These are phyloP conservation scores for Magnusiomyces suaveolens DNA, from an alignment of 1,139 yeast species.

Conservation along the genomic window DNA sequence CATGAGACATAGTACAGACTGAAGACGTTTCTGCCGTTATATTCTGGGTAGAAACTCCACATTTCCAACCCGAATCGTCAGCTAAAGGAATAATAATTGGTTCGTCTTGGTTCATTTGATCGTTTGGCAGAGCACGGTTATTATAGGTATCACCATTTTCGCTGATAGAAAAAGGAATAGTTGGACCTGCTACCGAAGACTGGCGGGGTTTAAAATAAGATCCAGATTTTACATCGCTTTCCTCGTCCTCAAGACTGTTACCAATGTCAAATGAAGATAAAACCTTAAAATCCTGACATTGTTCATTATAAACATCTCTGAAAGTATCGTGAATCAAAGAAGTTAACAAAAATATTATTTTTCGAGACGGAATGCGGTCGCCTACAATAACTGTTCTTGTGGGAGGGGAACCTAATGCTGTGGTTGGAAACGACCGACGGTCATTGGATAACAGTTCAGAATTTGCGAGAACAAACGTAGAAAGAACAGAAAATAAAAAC, in stretches of 20 bases:
- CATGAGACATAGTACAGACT: slow-evolving; percentile 23
- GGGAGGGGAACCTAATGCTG: slow-evolving; percentile 15
- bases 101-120: slow-evolving; percentile 4
- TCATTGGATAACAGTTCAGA: slow-evolving; percentile 8
- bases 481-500: slow-evolving; percentile 18
- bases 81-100: slow-evolving; percentile 2
- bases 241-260: background rate
- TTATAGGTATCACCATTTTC: background rate
- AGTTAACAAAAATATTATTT: slow-evolving; percentile 22
- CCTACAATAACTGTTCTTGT: slow-evolving; percentile 23
- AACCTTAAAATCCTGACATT: background rate
- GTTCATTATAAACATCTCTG: slow-evolving; percentile 11
- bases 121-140: background rate
- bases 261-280: background rate
- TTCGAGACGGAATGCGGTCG: slow-evolving; percentile 21
- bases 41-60: slow-evolving; percentile 16
- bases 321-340: slow-evolving; percentile 19
- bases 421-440: slow-evolving; percentile 4
- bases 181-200: background rate
- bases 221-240: background rate
- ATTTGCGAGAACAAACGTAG: slow-evolving; percentile 19
- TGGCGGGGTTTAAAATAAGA: background rate
- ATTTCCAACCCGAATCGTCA: slow-evolving; percentile 24
- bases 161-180: background rate
- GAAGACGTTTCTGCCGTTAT: slow-evolving; percentile 18